Evolutionary conservation across 768 basidiomycete species (phyloP).

Genomic region (Kwoniella dendrophila): DNA sequence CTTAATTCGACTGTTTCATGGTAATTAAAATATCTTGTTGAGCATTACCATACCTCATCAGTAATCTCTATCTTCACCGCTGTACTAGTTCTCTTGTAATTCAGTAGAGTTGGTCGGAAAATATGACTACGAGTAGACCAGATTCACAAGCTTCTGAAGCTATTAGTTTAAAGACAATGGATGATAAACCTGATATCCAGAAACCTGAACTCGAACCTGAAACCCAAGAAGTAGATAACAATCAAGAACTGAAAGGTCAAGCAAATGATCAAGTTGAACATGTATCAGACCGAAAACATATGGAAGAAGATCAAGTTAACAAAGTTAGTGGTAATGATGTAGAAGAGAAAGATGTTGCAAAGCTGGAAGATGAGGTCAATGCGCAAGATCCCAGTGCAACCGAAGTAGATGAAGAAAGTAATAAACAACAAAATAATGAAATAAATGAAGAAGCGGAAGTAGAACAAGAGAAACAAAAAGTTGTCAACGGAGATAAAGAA

Average conservation of each 20-base stretch:
- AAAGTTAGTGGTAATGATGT: neutral
- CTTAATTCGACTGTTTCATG: neutral
- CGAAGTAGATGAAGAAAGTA: neutral
- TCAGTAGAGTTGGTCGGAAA: neutral
- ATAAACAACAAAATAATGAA: neutral
- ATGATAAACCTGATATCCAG: neutral
- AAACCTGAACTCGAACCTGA: neutral
- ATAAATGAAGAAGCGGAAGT: neutral
- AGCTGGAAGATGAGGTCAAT: constrained; percentile 12
- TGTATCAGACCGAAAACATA: neutral
- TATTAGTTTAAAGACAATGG: constrained; percentile 17
- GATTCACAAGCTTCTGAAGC: constrained; percentile 14
- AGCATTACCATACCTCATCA: neutral
- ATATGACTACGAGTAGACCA: neutral
- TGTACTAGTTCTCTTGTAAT: neutral
- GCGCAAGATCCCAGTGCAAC: constrained; percentile 1
- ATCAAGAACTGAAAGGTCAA: neutral
- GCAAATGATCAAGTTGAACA: neutral
- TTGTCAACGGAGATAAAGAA: neutral
- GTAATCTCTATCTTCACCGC: neutral
- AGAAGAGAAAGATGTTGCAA: neutral
- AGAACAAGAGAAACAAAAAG: too few relatives aligned
- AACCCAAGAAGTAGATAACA: neutral
- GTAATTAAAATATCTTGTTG: neutral
- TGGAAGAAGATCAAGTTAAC: constrained; percentile 1